A percentile compares a stretch with the other conserved stretches of the same genome.
Evolutionary conservation across 768 basidiomycete species (phyloP).

Genomic region (Rhodotorula diobovata): DNA sequence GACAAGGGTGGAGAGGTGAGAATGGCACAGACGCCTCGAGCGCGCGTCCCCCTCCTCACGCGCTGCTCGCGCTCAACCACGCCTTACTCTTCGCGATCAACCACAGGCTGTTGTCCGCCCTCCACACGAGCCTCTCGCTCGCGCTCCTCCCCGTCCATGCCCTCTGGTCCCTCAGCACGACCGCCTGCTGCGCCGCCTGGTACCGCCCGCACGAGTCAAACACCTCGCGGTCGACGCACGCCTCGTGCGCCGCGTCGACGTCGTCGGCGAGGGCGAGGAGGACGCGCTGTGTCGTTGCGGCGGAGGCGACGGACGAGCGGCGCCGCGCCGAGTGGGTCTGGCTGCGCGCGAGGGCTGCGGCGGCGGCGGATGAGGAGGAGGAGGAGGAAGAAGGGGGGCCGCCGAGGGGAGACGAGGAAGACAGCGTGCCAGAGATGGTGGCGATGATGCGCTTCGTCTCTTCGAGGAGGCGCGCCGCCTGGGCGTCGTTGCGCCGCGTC

Average conservation of each 20-base stretch:
- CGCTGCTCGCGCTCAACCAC: constrained; percentile 13
- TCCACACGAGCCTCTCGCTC: constrained; percentile 89
- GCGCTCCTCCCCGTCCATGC: constrained; percentile 88
- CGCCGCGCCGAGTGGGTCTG: not conserved
- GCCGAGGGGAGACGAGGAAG: not conserved
- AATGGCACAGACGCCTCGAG: too few species aligned
- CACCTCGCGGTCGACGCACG: constrained; percentile 78
- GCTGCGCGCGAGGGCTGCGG: not conserved
- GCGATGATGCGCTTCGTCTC: constrained; percentile 78
- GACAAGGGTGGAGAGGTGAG: too few species aligned
- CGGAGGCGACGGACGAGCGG: constrained; percentile 12
- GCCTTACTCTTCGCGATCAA: constrained; percentile 50
- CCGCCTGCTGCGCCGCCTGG: constrained; percentile 97
- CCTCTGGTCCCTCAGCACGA: constrained; percentile 92
- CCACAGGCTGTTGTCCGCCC: constrained; percentile 82
- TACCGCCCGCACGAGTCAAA: constrained; percentile 93
- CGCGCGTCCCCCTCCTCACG: not conserved
- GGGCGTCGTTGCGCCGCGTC: constrained; percentile 79
- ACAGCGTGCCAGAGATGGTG: constrained; percentile 56
- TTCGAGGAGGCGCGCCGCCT: constrained; percentile 70
- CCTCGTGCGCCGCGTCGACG: constrained; percentile 77
- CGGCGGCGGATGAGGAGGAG: too few species aligned
- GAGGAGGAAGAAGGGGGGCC: not conserved
- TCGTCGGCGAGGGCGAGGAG: constrained; percentile 82
- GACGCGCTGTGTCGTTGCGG: constrained; percentile 49